Base-by-base conservation (phyloP, 129 eudicot genomes). In the Pittosporum tobira region DNA sequence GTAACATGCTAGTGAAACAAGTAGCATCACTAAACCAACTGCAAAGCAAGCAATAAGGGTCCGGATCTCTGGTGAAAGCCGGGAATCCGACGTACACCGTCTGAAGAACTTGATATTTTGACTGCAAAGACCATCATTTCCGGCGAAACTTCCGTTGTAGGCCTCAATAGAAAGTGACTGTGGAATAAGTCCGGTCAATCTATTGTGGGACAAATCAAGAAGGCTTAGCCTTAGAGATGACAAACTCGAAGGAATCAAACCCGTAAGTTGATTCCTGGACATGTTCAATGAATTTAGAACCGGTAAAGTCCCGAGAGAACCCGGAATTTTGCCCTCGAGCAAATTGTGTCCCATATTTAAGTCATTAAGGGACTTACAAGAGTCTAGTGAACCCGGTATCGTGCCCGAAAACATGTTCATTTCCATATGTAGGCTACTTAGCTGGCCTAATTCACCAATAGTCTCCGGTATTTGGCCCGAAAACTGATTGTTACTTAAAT, bases 81-180 rank as follows among this genome's bases (percentile, higher is more conserved):
- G 46, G 16, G 81, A 54, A 31, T 61, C 46, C 18, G 51, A 44
- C 21, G 85, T 51, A 65, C 99, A 83, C 1, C 42, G 68, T 44
- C 54, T 73, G 70, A 87, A 87, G 36, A 73, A 62, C 58, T 47
- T 69, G 47, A 80, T 69, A 21, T 71, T 75, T 53, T 73, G 85
- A 54, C 95, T 73, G 74, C 99, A 93, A 29, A 93, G 84, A 20
- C 80, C 91, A 1, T 51, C 61, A 56, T 93, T 93, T 23, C 99
- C 99, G 2, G 81, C 66, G 46, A 91, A 91, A 78, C 95, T 86
- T 27, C 87, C 84, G 10, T 80, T 86, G 64, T 81, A 83, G 14
- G 98, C 94, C 63, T 74, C 86, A 13, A 81, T 50, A 6, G 81
- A 75, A 25, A 91, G 85, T 14, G 98, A 69, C 7, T 62, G 73